A percentile compares a stretch with the other conserved stretches of the same genome.
Evolutionary conservation across 495 filamentous ascomycete genomes (phyloP).

Genomic region (Melanomma pulvis-pyrius): DNA sequence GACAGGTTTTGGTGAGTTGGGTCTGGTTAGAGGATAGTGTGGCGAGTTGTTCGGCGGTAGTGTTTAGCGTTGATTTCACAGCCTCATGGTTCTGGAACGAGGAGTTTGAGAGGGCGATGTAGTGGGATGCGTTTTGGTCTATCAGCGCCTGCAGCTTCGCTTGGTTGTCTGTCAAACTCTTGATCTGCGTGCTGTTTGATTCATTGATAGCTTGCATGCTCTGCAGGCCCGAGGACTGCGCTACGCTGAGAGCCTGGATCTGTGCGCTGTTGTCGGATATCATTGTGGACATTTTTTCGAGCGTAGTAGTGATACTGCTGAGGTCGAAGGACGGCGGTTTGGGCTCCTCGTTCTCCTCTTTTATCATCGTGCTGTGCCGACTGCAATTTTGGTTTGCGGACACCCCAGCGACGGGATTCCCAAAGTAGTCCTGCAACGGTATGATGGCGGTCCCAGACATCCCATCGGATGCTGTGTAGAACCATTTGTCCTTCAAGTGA

Average conservation of each 20-base stretch:
- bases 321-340: slow-evolving; percentile 9
- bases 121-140: slow-evolving; percentile 23
- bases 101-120: slow-evolving; percentile 29
- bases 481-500: slow-evolving; percentile 26
- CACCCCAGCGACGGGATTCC: neutral
- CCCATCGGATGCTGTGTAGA: slow-evolving; percentile 14
- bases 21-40: slow-evolving; percentile 12
- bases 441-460: slow-evolving; percentile 3
- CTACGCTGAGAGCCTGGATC: slow-evolving; percentile 27
- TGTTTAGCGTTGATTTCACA: slow-evolving; percentile 6
- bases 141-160: slow-evolving; percentile 18
- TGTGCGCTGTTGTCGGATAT: slow-evolving; percentile 20
- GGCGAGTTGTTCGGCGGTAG: slow-evolving; percentile 23
- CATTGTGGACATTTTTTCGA: slow-evolving; percentile 25
- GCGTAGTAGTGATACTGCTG: neutral
- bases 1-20: slow-evolving; percentile 11
- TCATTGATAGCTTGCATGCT: slow-evolving; percentile 36
- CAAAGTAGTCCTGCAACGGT: slow-evolving; percentile 25
- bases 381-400: neutral
- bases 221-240: slow-evolving; percentile 27
- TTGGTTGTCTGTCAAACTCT: slow-evolving; percentile 26
- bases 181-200: slow-evolving; percentile 34
- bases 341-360: slow-evolving; percentile 1
- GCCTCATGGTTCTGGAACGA: slow-evolving; percentile 22
- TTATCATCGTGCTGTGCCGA: neutral